phyloP scores from a whole-genome alignment of 1,284 basidiomycete genomes.

The Trichosporon inkin region DNA sequence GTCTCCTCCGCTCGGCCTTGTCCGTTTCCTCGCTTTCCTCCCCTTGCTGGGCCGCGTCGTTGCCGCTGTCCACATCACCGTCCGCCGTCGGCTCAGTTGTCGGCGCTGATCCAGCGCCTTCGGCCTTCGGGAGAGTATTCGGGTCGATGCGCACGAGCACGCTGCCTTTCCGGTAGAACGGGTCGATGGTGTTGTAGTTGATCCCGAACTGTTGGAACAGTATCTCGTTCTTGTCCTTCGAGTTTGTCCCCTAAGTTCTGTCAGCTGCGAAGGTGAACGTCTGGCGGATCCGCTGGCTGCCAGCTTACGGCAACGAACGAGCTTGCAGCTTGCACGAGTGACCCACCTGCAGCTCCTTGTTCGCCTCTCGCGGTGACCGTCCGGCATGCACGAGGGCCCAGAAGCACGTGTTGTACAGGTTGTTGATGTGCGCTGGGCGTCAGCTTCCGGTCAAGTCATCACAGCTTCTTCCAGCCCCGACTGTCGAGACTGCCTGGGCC shows the following conservation, averaged over 20 bases:
- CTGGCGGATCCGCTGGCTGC: neutral
- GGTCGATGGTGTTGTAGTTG: slow-evolving; percentile 78
- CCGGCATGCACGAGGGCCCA: slow-evolving; percentile 88
- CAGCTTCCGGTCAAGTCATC: neutral
- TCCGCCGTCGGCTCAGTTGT: neutral
- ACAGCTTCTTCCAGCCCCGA: too few relatives aligned
- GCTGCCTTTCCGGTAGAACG: slow-evolving; percentile 80
- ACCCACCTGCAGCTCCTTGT: slow-evolving; percentile 66
- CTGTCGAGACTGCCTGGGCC: too few relatives aligned
- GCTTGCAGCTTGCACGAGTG: neutral
- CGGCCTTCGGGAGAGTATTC: slow-evolving; percentile 8
- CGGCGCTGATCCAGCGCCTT: neutral
- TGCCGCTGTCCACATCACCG: neutral
- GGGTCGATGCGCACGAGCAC: slow-evolving; percentile 61
- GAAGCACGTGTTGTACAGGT: slow-evolving; percentile 92
- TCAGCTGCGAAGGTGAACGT: slow-evolving; percentile 50
- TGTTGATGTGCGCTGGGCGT: slow-evolving; percentile 86
- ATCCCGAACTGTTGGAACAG: slow-evolving; percentile 74
- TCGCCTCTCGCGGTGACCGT: slow-evolving; percentile 72
- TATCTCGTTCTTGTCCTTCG: slow-evolving; percentile 86
- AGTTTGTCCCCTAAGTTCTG: slow-evolving; percentile 68
- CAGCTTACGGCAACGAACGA: neutral
- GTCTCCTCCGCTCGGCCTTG: slow-evolving; percentile 11
- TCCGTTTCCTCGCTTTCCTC: neutral
- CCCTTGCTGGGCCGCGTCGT: neutral